These are phyloP conservation scores for Clarireedia monteithiana DNA, from an alignment of 2,329 filamentous ascomycete species.

Conservation along the genomic window DNA sequence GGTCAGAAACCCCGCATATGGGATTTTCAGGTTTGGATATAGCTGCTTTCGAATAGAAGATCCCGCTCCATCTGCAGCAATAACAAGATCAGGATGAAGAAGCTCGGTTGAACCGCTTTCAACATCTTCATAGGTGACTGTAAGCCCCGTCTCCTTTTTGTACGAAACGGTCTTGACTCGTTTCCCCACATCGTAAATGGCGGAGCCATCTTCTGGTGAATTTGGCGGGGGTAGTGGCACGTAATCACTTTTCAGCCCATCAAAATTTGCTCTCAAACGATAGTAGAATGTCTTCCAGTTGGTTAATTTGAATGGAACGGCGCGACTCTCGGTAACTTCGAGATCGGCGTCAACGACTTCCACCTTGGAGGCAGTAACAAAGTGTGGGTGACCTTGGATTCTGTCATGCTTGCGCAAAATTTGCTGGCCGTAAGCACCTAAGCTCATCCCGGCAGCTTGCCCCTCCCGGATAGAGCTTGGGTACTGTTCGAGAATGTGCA, in stretches of 20 bases:
- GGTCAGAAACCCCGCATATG: slow-evolving; percentile 14
- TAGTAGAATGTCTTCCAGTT: slow-evolving; percentile 18
- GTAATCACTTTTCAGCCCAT: slow-evolving; percentile 12
- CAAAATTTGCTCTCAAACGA: slow-evolving; percentile 17
- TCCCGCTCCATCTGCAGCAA: slow-evolving; percentile 17
- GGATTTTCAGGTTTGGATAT: slow-evolving; percentile 9
- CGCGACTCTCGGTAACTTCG: not conserved
- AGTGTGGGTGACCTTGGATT: not conserved
- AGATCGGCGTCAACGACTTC: slow-evolving; percentile 11
- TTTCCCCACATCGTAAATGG: not conserved
- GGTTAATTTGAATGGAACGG: not conserved
- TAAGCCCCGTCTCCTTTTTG: not conserved
- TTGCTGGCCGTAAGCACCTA: slow-evolving; percentile 3
- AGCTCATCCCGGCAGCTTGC: slow-evolving; percentile 14
- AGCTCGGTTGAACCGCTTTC: not conserved
- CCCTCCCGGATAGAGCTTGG: not conserved
- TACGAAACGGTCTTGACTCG: not conserved
- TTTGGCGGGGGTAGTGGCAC: not conserved
- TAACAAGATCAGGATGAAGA: slow-evolving; percentile 11
- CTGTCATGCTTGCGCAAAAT: not conserved
- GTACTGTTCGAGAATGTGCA: slow-evolving; percentile 13
- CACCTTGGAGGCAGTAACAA: not conserved
- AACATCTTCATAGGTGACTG: not conserved
- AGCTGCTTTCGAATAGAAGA: slow-evolving; percentile 13
- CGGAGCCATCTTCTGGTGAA: not conserved